Evolutionary conservation across 352 stramenopile species (phyloP).

Genomic region (Saprolegnia parasitica): DNA sequence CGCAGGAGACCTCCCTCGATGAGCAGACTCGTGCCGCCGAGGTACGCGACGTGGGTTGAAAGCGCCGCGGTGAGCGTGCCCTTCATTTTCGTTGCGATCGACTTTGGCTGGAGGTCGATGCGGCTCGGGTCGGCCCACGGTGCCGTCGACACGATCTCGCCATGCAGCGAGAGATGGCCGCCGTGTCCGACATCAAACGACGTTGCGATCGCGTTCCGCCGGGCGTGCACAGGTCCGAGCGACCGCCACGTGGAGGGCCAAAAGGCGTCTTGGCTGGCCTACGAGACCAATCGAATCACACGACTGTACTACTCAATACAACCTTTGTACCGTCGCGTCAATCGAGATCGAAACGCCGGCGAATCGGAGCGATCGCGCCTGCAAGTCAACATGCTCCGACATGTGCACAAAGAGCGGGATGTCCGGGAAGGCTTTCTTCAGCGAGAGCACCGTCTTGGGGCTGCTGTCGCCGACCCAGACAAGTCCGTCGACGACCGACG

Average conservation of each 20-base stretch:
- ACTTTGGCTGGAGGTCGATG: constrained; percentile 15
- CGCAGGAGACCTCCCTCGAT: background rate
- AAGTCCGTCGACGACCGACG: background rate
- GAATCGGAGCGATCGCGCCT: constrained; percentile 15
- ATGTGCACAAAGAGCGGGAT: background rate
- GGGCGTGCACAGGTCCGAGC: background rate
- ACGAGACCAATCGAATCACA: background rate
- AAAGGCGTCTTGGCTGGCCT: constrained; percentile 11
- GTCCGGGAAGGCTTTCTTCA: background rate
- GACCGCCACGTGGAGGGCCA: constrained; percentile 21
- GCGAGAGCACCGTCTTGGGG: background rate
- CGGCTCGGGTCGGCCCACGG: constrained; percentile 1
- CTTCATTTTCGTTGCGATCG: constrained; percentile 3
- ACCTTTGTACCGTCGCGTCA: background rate
- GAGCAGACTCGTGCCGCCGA: constrained; percentile 17
- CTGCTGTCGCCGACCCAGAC: background rate
- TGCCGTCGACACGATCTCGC: background rate
- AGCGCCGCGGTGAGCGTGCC: background rate
- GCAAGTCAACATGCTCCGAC: background rate
- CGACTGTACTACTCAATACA: too few species aligned
- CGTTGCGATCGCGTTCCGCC: background rate
- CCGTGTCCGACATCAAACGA: constrained; percentile 9
- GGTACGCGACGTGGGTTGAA: background rate
- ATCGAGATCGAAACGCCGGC: constrained; percentile 17
- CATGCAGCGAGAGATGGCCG: background rate